A percentile compares a stretch with the other conserved stretches of the same genome.
Conservation (phyloP, 768 basidiomycete species). For the Megacollybia marginata region DNA sequence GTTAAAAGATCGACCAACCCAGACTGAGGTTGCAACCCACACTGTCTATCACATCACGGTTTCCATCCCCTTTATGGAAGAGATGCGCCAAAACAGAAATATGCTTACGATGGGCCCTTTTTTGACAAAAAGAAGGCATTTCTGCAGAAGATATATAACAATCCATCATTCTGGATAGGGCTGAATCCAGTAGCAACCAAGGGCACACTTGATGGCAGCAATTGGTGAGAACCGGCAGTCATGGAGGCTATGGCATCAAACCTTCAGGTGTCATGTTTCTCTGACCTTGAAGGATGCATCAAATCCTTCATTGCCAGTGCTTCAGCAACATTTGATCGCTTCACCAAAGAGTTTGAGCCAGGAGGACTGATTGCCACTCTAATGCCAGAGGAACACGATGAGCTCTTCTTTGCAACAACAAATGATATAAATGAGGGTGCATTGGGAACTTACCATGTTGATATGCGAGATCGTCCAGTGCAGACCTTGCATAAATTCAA, state of each 20-base stretch:
- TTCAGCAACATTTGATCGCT: constrained; percentile 12
- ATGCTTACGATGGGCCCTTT: constrained; percentile 13
- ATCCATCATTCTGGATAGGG: constrained; percentile 12
- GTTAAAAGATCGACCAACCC: constrained; percentile 16
- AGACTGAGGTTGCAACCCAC: constrained; percentile 17
- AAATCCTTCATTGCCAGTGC: constrained; percentile 15
- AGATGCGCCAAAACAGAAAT: constrained; percentile 13
- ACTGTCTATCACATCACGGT: constrained; percentile 13
- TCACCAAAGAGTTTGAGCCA: constrained; percentile 17
- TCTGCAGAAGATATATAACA: constrained; percentile 6
- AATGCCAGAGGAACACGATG: constrained; percentile 1
- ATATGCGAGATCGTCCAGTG: not conserved
- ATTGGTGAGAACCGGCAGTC: constrained; percentile 4
- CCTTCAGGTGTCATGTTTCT: no score
- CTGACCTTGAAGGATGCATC: no score
- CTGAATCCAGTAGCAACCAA: constrained; percentile 2
- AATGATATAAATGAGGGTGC: constrained; percentile 23
- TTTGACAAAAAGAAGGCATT: constrained; percentile 9
- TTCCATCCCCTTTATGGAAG: constrained; percentile 17
- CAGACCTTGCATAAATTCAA: constrained; percentile 2
- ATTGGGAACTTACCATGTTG: constrained; percentile 6
- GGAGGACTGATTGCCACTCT: constrained; percentile 11
- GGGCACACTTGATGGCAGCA: constrained; percentile 8
- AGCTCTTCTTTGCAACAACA: constrained; percentile 12
- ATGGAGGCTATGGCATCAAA: no score